phyloP scores from a whole-genome alignment of 345 rosid genomes.

The Bretschneidera sinensis region DNA sequence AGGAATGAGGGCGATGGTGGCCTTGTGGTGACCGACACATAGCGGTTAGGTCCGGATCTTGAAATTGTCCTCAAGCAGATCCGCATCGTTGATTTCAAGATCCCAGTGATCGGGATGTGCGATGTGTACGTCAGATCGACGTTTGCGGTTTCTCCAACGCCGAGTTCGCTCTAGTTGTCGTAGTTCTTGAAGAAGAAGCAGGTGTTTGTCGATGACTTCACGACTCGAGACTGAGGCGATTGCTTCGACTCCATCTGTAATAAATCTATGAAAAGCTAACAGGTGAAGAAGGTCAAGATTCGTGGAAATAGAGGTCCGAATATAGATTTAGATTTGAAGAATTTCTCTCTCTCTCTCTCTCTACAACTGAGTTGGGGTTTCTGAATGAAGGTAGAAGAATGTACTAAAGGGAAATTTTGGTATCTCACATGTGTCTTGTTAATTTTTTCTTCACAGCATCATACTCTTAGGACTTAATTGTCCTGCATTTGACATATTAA shows the following conservation, averaged over 20 bases:
- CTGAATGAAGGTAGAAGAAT: no score
- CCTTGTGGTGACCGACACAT: not conserved
- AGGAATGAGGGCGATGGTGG: not conserved
- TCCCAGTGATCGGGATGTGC: conserved; percentile 22
- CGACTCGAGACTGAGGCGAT: conserved; percentile 60
- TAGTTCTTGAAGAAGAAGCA: conserved; percentile 48
- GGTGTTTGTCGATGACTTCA: conserved; percentile 39
- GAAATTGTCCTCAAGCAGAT: conserved; percentile 28
- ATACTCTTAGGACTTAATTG: no score
- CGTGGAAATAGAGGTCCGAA: not conserved
- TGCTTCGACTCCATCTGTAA: conserved; percentile 50
- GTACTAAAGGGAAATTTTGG: no score
- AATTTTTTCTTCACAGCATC: no score
- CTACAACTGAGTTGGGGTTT: no score
- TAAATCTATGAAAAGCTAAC: not conserved
- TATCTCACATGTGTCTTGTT: no score
- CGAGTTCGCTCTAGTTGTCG: conserved; percentile 62
- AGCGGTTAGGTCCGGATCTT: conserved; percentile 28
- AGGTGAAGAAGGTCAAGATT: not conserved
- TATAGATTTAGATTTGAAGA: not conserved
- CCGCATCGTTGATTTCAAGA: conserved; percentile 18
- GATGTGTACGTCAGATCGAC: conserved; percentile 63
- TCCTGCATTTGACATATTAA: not conserved
- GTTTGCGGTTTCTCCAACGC: conserved; percentile 48
- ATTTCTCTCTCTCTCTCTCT: conserved; percentile 1